Base-by-base conservation (phyloP, 441 rosid species). In the Theobroma grandiflorum region DNA sequence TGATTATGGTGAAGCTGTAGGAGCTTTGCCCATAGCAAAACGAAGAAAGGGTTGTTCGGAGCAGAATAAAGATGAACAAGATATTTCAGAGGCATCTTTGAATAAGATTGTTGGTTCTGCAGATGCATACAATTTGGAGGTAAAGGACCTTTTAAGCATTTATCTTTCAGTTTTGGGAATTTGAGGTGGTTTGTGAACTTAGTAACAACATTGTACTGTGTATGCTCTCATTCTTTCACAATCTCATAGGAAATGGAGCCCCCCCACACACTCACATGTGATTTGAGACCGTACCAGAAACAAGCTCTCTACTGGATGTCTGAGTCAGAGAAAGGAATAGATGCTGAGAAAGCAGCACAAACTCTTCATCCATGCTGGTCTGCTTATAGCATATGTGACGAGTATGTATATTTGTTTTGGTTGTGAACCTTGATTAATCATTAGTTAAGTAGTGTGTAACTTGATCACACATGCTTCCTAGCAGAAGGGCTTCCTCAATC, bases 261-360 rank as follows among this genome's bases (percentile, higher is more conserved):
- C 18, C 93, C 97, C 10, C 52, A 75, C 38, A 86, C 91, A 4
- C 90, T 90, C 59, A 88, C 42, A 9, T 91, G 93, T 72, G 65
- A 68, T 78, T 81, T 92, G 58, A 91, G 83, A 88, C 87, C 93
- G 3, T 92, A 89, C 83, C 92, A 92, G 76, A 90, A 90, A 80
- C 91, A 92, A 83, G 93, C 96, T 70, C 89, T 90, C 38, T 83
- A 82, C 84, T 93, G 95, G 92, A 93, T 93, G 97, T 82, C 93
- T 2, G 88, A 84, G 78, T 85, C 88, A 59, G 97, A 91, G 83
- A 86, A 85, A 73, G 95, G 91, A 82, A 77, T 87, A 69, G 91
- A 86, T 78, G 86, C 82, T 57, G 92, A 90, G 76, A 86, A 86
- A 78, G 92, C 91, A 70, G 85, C 89, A 68, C 81, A 85, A 83